Evolutionary conservation across 2,329 filamentous ascomycete genomes (phyloP).

Genomic region (Pyrenophora teres): DNA sequence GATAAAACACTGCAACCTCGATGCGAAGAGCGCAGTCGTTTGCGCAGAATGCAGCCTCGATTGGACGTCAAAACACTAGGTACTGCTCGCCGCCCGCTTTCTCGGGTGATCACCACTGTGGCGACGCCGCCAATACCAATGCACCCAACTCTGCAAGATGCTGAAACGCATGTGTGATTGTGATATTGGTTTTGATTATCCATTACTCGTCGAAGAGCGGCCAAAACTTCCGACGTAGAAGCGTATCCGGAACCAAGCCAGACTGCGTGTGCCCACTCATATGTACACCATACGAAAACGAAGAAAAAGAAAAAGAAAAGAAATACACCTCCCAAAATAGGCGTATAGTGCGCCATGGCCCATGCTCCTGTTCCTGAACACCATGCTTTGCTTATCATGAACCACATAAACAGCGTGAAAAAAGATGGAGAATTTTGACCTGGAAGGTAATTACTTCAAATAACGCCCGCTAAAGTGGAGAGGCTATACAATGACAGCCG

Average conservation of each 20-base stretch:
- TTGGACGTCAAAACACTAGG: constrained; percentile 2
- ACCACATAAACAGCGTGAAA: constrained; percentile 23
- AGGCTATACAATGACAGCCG: constrained; percentile 6
- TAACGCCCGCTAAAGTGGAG: constrained; percentile 31
- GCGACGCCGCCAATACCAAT: constrained; percentile 1
- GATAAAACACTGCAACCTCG: background rate
- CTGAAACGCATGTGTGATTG: constrained; percentile 1
- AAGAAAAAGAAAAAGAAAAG: constrained; percentile 1
- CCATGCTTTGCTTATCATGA: constrained; percentile 20
- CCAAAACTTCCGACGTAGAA: constrained; percentile 12
- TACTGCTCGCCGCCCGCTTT: background rate
- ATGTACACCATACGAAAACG: constrained; percentile 11
- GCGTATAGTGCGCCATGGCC: constrained; percentile 19
- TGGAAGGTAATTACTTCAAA: constrained; percentile 29
- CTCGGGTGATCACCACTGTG: background rate
- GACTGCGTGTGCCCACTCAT: constrained; percentile 6
- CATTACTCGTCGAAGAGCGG: constrained; percentile 6
- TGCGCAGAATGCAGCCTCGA: background rate
- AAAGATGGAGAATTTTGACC: constrained; percentile 31
- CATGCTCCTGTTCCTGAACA: constrained; percentile 30
- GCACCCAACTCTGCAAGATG: background rate
- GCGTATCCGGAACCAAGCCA: constrained; percentile 3
- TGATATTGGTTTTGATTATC: constrained; percentile 2
- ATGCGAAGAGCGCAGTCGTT: background rate
- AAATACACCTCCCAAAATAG: constrained; percentile 11